Evolutionary conservation across 202 grass and related monocot species (phyloP).

Genomic region (Panicum hallii): DNA sequence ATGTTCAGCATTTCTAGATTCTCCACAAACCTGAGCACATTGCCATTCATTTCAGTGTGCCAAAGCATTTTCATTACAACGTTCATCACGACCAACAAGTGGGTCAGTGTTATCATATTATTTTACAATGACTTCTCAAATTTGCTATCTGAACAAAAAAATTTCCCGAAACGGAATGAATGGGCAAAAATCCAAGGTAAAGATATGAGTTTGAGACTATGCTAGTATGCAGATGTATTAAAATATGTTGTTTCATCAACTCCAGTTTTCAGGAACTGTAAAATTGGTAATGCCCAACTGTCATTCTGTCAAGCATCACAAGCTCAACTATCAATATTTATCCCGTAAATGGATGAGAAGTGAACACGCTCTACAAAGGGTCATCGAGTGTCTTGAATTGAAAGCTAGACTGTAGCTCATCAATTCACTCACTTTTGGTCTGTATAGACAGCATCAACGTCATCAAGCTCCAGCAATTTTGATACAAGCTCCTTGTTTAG

Average conservation of each 20-base stretch:
- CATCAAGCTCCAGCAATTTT: slow-evolving; percentile 95
- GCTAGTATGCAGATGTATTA: background rate
- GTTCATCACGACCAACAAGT: background rate
- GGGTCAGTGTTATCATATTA: background rate
- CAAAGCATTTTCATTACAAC: background rate
- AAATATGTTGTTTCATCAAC: background rate
- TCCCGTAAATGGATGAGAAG: background rate
- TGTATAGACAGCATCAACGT: slow-evolving; percentile 90
- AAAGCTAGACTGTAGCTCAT: background rate
- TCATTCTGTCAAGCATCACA: background rate
- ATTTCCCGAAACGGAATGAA: background rate
- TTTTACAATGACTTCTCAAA: slow-evolving; percentile 9
- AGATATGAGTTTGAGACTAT: background rate
- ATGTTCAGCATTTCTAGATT: too few species aligned
- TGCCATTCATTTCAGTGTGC: background rate
- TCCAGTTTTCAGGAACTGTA: background rate
- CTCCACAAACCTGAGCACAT: background rate
- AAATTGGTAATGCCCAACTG: background rate
- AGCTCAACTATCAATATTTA: background rate
- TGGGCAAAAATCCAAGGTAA: background rate
- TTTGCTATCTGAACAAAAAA: background rate
- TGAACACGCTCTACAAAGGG: background rate
- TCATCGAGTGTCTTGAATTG: background rate
- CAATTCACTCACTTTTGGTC: slow-evolving; percentile 66
- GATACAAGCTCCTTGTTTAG: slow-evolving; percentile 89